phyloP scores from a whole-genome alignment of 345 rosid genomes.

The Salix caprea region DNA sequence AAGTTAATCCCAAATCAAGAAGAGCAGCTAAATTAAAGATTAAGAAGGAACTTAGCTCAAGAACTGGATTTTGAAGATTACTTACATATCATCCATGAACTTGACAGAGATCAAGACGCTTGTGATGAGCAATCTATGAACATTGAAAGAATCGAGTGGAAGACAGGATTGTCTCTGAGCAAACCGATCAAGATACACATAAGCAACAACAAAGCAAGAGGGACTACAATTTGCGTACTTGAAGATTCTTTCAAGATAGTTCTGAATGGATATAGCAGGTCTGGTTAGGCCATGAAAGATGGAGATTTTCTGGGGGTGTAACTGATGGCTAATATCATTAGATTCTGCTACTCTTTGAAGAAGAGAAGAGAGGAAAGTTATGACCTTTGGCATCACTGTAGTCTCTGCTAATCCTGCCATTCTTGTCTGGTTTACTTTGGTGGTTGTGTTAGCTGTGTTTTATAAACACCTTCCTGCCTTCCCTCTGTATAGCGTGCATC shows the following conservation, averaged over 20 bases:
- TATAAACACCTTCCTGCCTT: constrained; percentile 12
- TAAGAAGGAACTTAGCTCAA: not conserved
- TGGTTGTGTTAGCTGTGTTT: constrained; percentile 15
- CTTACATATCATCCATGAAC: constrained; percentile 85
- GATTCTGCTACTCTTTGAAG: constrained; percentile 47
- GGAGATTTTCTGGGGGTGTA: constrained; percentile 40
- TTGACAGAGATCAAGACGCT: constrained; percentile 73
- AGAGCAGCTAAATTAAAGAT: not conserved
- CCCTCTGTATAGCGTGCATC: constrained; percentile 4
- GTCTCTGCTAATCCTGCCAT: constrained; percentile 27
- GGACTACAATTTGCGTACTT: constrained; percentile 69
- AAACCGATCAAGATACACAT: constrained; percentile 67
- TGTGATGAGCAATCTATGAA: constrained; percentile 64
- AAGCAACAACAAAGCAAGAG: constrained; percentile 68
- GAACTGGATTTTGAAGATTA: not conserved
- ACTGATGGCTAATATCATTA: constrained; percentile 34
- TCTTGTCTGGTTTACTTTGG: constrained; percentile 4
- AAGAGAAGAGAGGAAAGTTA: constrained; percentile 43
- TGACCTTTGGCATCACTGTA: constrained; percentile 43
- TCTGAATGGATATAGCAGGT: constrained; percentile 57
- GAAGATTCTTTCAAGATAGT: constrained; percentile 68
- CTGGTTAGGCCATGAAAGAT: constrained; percentile 49
- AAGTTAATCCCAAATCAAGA: not conserved
- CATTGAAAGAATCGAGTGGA: constrained; percentile 58
- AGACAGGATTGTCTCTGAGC: constrained; percentile 45